Percentiles rank a stretch among this genome's conserved stretches.
These are phyloP conservation scores for Suillus clintonianus DNA, from an alignment of 768 basidiomycete genomes.

Conservation along the genomic window DNA sequence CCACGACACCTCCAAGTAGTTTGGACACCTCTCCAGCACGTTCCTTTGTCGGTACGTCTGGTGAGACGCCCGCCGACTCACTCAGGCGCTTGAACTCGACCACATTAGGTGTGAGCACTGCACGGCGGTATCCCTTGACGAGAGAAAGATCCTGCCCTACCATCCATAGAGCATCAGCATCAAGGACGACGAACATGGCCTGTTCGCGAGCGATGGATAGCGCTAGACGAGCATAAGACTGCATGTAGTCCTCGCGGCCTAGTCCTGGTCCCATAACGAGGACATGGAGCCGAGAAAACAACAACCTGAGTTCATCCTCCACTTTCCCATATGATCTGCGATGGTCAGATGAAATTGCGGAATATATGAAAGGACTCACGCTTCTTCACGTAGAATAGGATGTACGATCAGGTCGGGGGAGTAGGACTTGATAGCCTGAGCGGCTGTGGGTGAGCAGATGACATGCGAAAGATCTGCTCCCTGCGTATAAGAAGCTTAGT, in stretches of 20 bases:
- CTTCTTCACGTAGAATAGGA: conserved; percentile 76
- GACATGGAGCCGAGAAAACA: conserved; percentile 87
- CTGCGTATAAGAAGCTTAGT: conserved; percentile 35
- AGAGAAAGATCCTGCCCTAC: conserved; percentile 72
- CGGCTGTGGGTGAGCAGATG: conserved; percentile 92
- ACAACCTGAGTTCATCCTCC: conserved; percentile 53
- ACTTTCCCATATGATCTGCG: conserved; percentile 52
- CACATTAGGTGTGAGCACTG: conserved; percentile 92
- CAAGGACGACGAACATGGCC: conserved; percentile 89
- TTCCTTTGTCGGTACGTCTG: conserved; percentile 47
- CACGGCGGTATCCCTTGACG: conserved; percentile 82
- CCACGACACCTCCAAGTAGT: conserved; percentile 81
- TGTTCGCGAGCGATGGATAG: conserved; percentile 68
- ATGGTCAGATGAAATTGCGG: not conserved
- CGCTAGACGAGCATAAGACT: conserved; percentile 74
- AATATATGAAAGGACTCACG: conserved; percentile 41
- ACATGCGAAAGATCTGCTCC: conserved; percentile 96
- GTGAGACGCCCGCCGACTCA: conserved; percentile 69
- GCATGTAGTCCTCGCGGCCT: conserved; percentile 91
- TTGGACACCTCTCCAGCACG: conserved; percentile 75
- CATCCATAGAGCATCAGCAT: conserved; percentile 90
- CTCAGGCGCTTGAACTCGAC: conserved; percentile 88
- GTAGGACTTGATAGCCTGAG: conserved; percentile 93
- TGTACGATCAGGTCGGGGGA: conserved; percentile 98
- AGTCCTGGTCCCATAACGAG: conserved; percentile 94